Evolutionary conservation across 345 rosid genomes (phyloP).

Genomic region (Cardiospermum halicacabum): DNA sequence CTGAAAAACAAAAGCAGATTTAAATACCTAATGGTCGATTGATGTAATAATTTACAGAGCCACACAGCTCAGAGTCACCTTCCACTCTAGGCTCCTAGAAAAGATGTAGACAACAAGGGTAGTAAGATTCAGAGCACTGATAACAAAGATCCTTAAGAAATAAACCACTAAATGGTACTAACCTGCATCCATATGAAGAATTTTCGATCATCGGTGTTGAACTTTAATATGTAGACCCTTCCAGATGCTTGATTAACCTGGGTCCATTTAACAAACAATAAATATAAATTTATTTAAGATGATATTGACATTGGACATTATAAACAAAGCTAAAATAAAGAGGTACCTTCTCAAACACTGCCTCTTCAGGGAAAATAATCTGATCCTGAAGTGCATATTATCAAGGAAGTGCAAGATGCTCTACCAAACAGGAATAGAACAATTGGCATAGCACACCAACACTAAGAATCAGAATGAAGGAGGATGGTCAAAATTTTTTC

Average conservation of each 20-base stretch:
- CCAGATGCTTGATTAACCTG: constrained; percentile 88
- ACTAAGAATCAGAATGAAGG: not conserved
- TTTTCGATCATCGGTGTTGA: constrained; percentile 80
- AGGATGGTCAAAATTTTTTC: not conserved
- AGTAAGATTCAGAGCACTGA: not conserved
- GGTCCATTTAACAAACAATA: constrained; percentile 18
- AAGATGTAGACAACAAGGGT: not conserved
- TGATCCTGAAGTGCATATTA: constrained; percentile 58
- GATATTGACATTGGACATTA: not conserved
- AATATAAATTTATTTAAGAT: not conserved
- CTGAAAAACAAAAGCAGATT: constrained; percentile 5
- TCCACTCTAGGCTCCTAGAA: constrained; percentile 76
- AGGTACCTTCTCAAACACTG: constrained; percentile 87
- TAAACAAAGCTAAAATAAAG: not conserved
- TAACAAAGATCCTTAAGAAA: not conserved
- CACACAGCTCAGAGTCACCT: constrained; percentile 62
- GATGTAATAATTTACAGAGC: constrained; percentile 58
- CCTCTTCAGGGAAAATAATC: constrained; percentile 90
- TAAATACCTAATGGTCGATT: constrained; percentile 75
- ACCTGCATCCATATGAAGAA: constrained; percentile 98
- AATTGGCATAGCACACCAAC: not conserved
- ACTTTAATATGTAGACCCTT: constrained; percentile 85
- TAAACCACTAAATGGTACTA: constrained; percentile 6
- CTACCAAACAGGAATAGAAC: constrained; percentile 1
- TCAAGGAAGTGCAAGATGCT: constrained; percentile 43